Conservation (phyloP, 768 basidiomycete genomes). For the Termitomyces sp. region DNA sequence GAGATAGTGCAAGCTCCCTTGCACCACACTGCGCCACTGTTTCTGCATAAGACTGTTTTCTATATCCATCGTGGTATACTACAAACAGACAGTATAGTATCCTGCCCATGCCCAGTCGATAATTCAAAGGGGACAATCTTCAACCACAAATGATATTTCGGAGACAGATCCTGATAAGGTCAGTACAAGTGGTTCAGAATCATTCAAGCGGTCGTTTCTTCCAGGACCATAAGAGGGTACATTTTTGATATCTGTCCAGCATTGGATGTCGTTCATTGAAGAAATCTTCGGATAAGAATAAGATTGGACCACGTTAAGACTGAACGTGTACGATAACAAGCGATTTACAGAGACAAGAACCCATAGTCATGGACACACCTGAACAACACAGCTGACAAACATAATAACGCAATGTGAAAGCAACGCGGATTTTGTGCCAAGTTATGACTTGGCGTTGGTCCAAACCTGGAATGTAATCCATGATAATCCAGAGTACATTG, state of each 20-base stretch:
- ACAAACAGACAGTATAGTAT: constrained; percentile 14
- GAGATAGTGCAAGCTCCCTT: too few species aligned
- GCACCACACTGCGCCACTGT: too few species aligned
- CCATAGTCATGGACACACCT: neutral
- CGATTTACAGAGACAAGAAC: neutral
- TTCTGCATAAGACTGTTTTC: too few species aligned
- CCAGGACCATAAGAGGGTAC: constrained; percentile 1
- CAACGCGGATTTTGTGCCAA: constrained; percentile 13
- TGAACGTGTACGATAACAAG: neutral
- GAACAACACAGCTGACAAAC: constrained; percentile 13
- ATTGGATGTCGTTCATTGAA: constrained; percentile 6
- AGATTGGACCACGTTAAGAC: neutral
- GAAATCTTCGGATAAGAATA: constrained; percentile 9
- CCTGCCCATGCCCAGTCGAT: constrained; percentile 17
- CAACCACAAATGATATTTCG: constrained; percentile 14
- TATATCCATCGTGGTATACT: constrained; percentile 7
- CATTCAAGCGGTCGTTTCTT: constrained; percentile 7
- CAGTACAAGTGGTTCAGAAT: constrained; percentile 18
- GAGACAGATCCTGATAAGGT: constrained; percentile 15
- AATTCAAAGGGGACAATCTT: constrained; percentile 17
- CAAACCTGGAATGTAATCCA: too few species aligned
- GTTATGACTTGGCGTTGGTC: constrained; percentile 6
- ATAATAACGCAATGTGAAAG: constrained; percentile 15
- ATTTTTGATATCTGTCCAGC: neutral
- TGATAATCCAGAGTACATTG: too few species aligned